These are phyloP conservation scores for Cladosporium colombiae DNA, from an alignment of 2,329 filamentous ascomycete species.

Conservation along the genomic window DNA sequence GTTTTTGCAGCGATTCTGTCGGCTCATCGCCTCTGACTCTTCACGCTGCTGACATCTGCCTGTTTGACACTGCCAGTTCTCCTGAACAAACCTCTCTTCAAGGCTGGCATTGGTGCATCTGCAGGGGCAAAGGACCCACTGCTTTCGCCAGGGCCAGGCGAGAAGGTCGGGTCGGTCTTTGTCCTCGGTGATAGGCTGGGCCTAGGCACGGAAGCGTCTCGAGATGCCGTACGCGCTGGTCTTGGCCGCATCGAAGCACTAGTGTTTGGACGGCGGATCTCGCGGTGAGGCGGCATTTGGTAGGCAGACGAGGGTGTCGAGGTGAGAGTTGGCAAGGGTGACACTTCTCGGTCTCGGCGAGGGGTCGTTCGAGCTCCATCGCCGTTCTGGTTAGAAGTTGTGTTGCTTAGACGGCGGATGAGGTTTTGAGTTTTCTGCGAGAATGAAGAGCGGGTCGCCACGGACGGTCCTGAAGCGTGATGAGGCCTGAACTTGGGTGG, in stretches of 20 bases:
- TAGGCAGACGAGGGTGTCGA: slow-evolving; percentile 28
- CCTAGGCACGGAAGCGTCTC: not conserved
- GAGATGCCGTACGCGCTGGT: not conserved
- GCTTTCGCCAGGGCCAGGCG: not conserved
- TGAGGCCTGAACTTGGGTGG: not conserved
- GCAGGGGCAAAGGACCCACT: not conserved
- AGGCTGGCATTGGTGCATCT: not conserved
- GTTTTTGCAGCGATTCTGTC: not conserved
- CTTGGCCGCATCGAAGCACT: slow-evolving; percentile 2
- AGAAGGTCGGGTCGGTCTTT: slow-evolving; percentile 1
- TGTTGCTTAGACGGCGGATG: slow-evolving; percentile 35
- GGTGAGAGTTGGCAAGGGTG: slow-evolving; percentile 29
- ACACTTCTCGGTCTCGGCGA: slow-evolving; percentile 21
- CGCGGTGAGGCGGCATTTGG: slow-evolving; percentile 18
- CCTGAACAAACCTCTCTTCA: slow-evolving; percentile 11
- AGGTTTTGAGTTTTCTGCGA: slow-evolving; percentile 35
- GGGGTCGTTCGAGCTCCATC: not conserved
- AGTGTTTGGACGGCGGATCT: slow-evolving; percentile 23
- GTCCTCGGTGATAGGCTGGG: not conserved
- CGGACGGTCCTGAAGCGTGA: not conserved
- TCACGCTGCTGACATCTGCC: slow-evolving; percentile 1
- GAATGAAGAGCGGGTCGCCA: slow-evolving; percentile 15
- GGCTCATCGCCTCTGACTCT: not conserved
- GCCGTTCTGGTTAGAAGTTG: not conserved
- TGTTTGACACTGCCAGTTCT: slow-evolving; percentile 12